Conservation (phyloP, 768 basidiomycete species). For the Mycena rebaudengoi region DNA sequence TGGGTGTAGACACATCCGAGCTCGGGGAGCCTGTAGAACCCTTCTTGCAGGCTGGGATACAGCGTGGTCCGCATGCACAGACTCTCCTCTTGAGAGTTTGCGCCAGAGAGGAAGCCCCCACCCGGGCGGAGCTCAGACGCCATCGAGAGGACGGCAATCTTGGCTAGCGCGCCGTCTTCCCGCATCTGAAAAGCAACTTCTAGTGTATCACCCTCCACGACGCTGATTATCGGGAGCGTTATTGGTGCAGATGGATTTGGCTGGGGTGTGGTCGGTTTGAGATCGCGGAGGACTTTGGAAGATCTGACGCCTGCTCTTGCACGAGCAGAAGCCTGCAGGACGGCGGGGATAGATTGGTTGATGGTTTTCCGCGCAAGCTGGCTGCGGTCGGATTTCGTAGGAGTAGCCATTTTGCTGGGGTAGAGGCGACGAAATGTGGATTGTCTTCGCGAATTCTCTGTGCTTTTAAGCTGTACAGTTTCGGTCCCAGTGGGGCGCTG, state of each 20-base stretch:
- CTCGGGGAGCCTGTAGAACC: slow-evolving; percentile 31
- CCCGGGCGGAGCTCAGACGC: slow-evolving; percentile 31
- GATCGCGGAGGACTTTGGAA: slow-evolving; percentile 21
- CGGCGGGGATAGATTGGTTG: slow-evolving; percentile 25
- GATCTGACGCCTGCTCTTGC: slow-evolving; percentile 21
- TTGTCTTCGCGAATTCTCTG: too few relatives aligned
- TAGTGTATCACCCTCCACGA: slow-evolving; percentile 29
- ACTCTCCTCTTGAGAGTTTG: slow-evolving; percentile 29
- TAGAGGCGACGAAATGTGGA: neutral
- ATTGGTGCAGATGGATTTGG: neutral
- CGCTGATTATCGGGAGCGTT: slow-evolving; percentile 15
- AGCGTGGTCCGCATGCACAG: slow-evolving; percentile 31
- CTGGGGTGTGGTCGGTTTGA: neutral
- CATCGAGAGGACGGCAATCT: slow-evolving; percentile 29
- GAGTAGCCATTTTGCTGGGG: neutral
- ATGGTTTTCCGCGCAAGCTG: slow-evolving; percentile 27
- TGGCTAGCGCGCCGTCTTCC: slow-evolving; percentile 9
- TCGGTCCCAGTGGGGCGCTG: too few relatives aligned
- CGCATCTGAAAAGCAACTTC: slow-evolving; percentile 18
- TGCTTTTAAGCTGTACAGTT: neutral
- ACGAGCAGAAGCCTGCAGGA: slow-evolving; percentile 26
- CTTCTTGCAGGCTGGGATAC: slow-evolving; percentile 24
- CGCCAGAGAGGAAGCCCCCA: slow-evolving; percentile 30
- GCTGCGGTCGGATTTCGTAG: slow-evolving; percentile 20
- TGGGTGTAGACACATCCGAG: slow-evolving; percentile 27